Evolutionary conservation across 2,329 filamentous ascomycete genomes (phyloP), one percentile per base, ranked within the genome.

Genomic region (Nannizziopsis arthrosporioides): DNA sequence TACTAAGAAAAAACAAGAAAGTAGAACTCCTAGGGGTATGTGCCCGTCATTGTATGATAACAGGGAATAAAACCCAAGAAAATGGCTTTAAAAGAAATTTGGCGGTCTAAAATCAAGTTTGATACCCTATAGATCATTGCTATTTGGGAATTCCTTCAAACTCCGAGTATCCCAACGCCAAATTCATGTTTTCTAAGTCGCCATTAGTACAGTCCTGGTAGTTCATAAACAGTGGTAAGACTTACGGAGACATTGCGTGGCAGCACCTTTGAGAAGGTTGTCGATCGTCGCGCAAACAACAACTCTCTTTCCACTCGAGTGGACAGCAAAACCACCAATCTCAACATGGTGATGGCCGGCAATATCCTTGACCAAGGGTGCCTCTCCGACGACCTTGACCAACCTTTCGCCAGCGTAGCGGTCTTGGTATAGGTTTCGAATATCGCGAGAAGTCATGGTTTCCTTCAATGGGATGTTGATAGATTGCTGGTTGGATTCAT

Each of bases 221-320:
- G 17, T 48, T 17, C 35, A 40, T 37, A 39, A 27, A 32, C 34
- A 36, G 19, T 46, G 34, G 46, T 30, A 50, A 48, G 44, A 82
- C 83, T 76, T 76, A 87, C 83, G 89, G 65, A 94, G 69, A 70
- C 88, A 94, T 66, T 94, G 89, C 9, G 89, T 94, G 5, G 85
- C 85, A 47, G 89, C 89, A 51, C 89, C 89, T 78, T 95, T 95
- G 58, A 92, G 75, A 56, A 95, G 70, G 68, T 95, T 94, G 68
- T 95, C 89, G 60, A 95, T 94, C 2, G 85, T 94, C 14, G 84
- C 85, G 62, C 89, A 93, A 54, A 96, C 78, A n/a, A 96, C 90
- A 0, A 93, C 89, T 44, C 92, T 77, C 77, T 88, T 92, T 50
- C 90, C 90, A 17, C 78, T 81, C 57, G 78, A 86, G 69, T 95